phyloP scores from a whole-genome alignment of 1,139 yeast species.

The Hemisphaericaspora xylanilytica region DNA sequence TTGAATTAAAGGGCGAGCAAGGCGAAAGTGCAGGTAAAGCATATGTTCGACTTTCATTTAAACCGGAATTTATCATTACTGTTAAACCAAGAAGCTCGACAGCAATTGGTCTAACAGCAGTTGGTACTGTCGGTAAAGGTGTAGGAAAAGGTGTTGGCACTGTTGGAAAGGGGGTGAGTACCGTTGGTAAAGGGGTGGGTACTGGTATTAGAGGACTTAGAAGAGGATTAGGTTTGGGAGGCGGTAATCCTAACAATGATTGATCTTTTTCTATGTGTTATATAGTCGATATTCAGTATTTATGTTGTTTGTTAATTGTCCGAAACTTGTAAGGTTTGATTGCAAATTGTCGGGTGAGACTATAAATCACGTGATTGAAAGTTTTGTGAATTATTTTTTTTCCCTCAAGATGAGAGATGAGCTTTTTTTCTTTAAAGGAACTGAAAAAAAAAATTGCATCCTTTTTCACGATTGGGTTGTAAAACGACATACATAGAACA shows the following conservation, averaged over 20 bases:
- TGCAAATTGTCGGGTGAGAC: too few species aligned
- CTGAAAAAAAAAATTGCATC: not conserved
- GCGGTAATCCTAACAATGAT: constrained; percentile 1
- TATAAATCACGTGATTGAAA: not conserved
- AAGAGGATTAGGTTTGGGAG: constrained; percentile 36
- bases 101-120: constrained; percentile 37
- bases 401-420: constrained; percentile 1
- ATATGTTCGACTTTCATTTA: constrained; percentile 58
- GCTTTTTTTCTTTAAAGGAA: constrained; percentile 2
- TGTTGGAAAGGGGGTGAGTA: constrained; percentile 35
- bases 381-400: not conserved
- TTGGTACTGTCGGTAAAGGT: constrained; percentile 39
- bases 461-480: not conserved
- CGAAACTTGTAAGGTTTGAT: too few species aligned
- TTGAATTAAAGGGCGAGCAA: constrained; percentile 55
- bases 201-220: constrained; percentile 42
- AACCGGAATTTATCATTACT: constrained; percentile 64
- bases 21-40: constrained; percentile 64
- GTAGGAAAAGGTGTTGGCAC: constrained; percentile 44
- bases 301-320: too few species aligned
- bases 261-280: not conserved
- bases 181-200: constrained; percentile 48
- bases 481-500: not conserved
- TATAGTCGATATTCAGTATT: not conserved
- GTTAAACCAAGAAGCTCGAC: constrained; percentile 39